Base-by-base conservation (phyloP, 345 rosid species). In the Psidium friedrichsthalianum region DNA sequence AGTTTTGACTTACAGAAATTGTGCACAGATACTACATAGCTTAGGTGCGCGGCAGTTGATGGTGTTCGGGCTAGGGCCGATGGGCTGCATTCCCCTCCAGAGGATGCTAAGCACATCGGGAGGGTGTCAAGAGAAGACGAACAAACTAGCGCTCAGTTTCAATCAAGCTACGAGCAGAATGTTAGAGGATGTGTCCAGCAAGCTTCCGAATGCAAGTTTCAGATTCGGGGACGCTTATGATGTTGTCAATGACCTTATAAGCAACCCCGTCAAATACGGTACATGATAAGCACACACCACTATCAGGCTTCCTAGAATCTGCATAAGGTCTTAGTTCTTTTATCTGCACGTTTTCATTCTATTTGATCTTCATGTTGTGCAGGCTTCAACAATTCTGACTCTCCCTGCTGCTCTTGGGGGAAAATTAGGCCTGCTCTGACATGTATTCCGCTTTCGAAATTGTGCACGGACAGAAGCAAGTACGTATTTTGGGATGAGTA, bases 61-160 rank as follows among this genome's bases (percentile, higher is more conserved):
- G 93, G 97, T 92, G 85, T 97, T 95, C 69, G 98, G 99, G 69
- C 88, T 95, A 51, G 99, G 95, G 44, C 99, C 99, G 22, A 96
- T 96, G 97, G 98, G 98, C 40, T 97, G 99, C 88, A 97, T 97
- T 81, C 99, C 99, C 29, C 94, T 97, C 1, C 99, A 97, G 90
- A 93, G 98, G 91, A 94, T 95, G 74, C 85, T 94, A 80, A 93
- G 94, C 55, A 85, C 94, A 4, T 82, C 87, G 14, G 97, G 98
- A 20, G 88, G 86, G 20, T 97, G 99, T 85, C 97, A 94, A 85
- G 92, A 93, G 25, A 89, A 86, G 82, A 89, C 98, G 2, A 97
- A 96, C 86, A 92, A 90, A 36, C 91, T 97, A 56, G 96, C 99
- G 8, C 82, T 92, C 56, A 88, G 90, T 87, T 97, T 95, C 91